Evolutionary conservation across 2,329 filamentous ascomycete species (phyloP).

Genomic region (Endothia cerciana): DNA sequence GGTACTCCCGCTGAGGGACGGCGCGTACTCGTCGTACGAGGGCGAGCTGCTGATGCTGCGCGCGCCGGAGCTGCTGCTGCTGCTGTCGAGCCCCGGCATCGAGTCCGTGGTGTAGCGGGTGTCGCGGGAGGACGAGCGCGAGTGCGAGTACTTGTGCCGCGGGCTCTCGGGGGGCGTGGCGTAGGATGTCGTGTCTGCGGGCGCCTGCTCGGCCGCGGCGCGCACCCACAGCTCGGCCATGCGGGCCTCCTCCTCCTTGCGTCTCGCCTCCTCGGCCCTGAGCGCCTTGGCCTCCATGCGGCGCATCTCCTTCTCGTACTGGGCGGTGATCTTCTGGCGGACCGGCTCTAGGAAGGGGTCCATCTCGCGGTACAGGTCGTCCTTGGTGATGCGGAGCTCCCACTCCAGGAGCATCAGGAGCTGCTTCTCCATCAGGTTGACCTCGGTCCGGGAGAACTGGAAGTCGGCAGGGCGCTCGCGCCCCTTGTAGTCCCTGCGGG

Average conservation of each 20-base stretch:
- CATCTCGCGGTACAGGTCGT: conserved; percentile 85
- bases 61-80: conserved; percentile 41
- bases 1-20: conserved; percentile 36
- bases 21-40: conserved; percentile 46
- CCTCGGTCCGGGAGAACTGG: conserved; percentile 91
- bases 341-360: conserved; percentile 89
- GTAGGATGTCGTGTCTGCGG: conserved; percentile 39
- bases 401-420: conserved; percentile 92
- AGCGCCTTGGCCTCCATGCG: conserved; percentile 39
- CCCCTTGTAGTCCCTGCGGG: conserved; percentile 40
- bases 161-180: conserved; percentile 53
- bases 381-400: conserved; percentile 83
- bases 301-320: conserved; percentile 54
- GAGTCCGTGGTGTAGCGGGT: conserved; percentile 26
- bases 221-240: conserved; percentile 43
- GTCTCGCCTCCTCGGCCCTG: conserved; percentile 22
- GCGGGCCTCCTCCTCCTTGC: conserved; percentile 34
- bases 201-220: conserved; percentile 38
- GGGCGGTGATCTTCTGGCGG: conserved; percentile 60
- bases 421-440: conserved; percentile 99
- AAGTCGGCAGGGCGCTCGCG: conserved; percentile 63
- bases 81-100: conserved; percentile 45
- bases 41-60: conserved; percentile 53
- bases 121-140: conserved; percentile 35
- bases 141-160: conserved; percentile 42